phyloP scores from a whole-genome alignment of 495 filamentous ascomycete genomes.

The Cercophora samala region DNA sequence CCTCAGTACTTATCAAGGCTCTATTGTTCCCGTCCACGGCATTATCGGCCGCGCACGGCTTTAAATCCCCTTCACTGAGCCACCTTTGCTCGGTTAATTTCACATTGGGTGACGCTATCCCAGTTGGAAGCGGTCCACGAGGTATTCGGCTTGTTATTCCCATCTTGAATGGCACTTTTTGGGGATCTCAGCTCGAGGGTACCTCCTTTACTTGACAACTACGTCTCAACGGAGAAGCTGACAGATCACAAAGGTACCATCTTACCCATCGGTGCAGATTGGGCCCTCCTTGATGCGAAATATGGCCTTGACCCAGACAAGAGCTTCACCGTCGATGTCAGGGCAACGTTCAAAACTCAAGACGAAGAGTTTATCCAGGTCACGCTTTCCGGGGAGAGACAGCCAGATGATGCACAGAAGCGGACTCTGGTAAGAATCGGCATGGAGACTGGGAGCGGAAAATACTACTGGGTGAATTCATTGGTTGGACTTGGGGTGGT shows the following conservation, averaged over 20 bases:
- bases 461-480: conserved; percentile 22
- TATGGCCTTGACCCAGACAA: conserved; percentile 7
- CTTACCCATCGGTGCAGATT: conserved; percentile 23
- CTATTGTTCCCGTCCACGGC: not conserved
- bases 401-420: conserved; percentile 9
- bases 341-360: conserved; percentile 20
- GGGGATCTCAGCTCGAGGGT: conserved; percentile 23
- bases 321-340: conserved; percentile 20
- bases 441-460: conserved; percentile 12
- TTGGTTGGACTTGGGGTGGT: conserved; percentile 18
- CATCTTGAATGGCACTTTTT: conserved; percentile 21
- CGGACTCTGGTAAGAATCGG: conserved; percentile 9
- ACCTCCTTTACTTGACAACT: not conserved
- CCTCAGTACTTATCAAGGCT: not conserved
- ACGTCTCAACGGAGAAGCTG: not conserved
- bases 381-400: conserved; percentile 14
- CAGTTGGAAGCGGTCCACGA: conserved; percentile 12
- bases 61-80: conserved; percentile 13
- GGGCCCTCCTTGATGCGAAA: conserved; percentile 21
- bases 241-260: conserved; percentile 18
- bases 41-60: not conserved
- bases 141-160: conserved; percentile 19
- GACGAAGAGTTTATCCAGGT: conserved; percentile 20
- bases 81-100: conserved; percentile 26
- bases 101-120: conserved; percentile 16